Percentiles rank a stretch among this genome's conserved stretches.
These are phyloP conservation scores for Trametes sp. DNA, from an alignment of 1,284 basidiomycete species.

Conservation along the genomic window DNA sequence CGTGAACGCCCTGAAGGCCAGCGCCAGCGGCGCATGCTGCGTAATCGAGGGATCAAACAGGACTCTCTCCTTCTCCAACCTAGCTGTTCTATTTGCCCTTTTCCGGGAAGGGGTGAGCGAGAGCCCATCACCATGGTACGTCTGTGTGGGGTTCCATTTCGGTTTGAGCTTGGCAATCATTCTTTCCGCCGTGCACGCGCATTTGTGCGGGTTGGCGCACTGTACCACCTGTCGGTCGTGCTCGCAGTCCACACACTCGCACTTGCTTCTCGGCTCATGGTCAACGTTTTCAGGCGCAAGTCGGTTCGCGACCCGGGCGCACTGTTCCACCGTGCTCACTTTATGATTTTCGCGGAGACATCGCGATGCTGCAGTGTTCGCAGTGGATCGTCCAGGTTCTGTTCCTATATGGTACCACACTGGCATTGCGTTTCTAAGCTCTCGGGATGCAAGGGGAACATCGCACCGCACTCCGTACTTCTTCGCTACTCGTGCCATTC, in stretches of 20 bases:
- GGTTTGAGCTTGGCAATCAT: not conserved
- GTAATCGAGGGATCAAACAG: not conserved
- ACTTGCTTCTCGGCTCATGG: not conserved
- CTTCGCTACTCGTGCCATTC: no score
- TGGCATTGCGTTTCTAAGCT: no score
- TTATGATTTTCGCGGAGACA: no score
- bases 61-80: not conserved
- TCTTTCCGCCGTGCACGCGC: not conserved
- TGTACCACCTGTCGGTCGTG: not conserved
- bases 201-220: not conserved
- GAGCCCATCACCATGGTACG: not conserved
- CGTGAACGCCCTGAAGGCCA: not conserved
- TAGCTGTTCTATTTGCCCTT: no score
- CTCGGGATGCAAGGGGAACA: no score
- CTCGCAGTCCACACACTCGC: not conserved
- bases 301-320: not conserved
- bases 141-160: no score
- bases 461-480: no score
- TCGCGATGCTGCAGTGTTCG: no score
- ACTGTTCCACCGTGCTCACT: no score
- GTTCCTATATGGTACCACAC: no score
- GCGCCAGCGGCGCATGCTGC: not conserved
- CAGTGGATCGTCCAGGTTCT: conserved; percentile 7
- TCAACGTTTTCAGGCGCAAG: not conserved
- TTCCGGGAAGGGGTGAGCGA: no score